Evolutionary conservation across 495 filamentous ascomycete genomes (phyloP).

Genomic region (Penicillium atrosanguineum): DNA sequence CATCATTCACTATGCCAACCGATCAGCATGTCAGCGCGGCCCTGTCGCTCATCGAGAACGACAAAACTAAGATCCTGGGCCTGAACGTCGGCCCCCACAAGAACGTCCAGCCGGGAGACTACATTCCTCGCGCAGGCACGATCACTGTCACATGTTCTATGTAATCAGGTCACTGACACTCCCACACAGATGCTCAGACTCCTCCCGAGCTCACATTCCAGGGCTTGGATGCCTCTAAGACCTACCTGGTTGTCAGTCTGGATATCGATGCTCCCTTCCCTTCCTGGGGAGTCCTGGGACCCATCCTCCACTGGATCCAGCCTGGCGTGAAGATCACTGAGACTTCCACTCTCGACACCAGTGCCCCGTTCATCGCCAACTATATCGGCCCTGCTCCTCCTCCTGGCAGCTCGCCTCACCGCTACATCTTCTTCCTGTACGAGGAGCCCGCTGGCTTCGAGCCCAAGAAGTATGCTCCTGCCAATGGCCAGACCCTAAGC

Average conservation of each 20-base stretch:
- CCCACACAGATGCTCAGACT: conserved; percentile 28
- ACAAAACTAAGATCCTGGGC: conserved; percentile 32
- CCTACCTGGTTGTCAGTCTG: conserved; percentile 47
- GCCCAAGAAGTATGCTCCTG: conserved; percentile 40
- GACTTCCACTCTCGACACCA: conserved; percentile 13
- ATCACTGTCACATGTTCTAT: neutral
- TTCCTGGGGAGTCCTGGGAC: conserved; percentile 35
- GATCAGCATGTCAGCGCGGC: conserved; percentile 26
- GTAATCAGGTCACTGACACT: neutral
- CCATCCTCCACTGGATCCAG: conserved; percentile 52
- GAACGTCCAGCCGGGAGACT: conserved; percentile 29
- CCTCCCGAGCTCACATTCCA: conserved; percentile 28
- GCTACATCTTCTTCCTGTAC: conserved; percentile 57
- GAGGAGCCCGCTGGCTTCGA: conserved; percentile 53
- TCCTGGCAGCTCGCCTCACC: conserved; percentile 48
- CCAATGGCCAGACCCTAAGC: conserved; percentile 39
- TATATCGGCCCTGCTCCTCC: conserved; percentile 54
- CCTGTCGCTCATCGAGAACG: conserved; percentile 32
- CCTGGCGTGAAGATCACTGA: conserved; percentile 36
- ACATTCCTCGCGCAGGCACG: conserved; percentile 29
- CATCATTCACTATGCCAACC: conserved; percentile 24
- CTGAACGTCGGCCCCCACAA: conserved; percentile 25
- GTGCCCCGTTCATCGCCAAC: conserved; percentile 36
- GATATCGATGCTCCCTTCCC: conserved; percentile 56
- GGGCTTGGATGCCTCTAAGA: conserved; percentile 18